Percentiles rank a stretch among this genome's conserved stretches.
Evolutionary conservation across 2,329 filamentous ascomycete species (phyloP).

Genomic region (Cladophialophora immunda): DNA sequence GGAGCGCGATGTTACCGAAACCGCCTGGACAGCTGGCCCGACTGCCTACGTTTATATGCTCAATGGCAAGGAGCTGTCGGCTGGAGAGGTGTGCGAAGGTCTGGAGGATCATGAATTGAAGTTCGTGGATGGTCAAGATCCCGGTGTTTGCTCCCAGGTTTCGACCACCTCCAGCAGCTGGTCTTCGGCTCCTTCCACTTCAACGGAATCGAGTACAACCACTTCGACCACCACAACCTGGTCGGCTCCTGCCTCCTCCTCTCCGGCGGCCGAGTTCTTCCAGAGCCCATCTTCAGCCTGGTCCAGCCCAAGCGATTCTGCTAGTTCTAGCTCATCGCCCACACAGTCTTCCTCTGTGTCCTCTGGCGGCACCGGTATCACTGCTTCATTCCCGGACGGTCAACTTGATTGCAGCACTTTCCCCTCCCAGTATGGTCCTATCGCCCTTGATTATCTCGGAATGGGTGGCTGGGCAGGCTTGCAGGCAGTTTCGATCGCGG

Average conservation of each 20-base stretch:
- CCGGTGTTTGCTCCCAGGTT: constrained; percentile 60
- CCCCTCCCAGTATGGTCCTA: constrained; percentile 81
- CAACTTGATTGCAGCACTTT: constrained; percentile 75
- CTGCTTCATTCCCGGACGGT: constrained; percentile 77
- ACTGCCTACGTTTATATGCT: constrained; percentile 77
- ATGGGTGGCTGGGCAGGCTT: constrained; percentile 82
- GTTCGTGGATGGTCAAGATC: constrained; percentile 72
- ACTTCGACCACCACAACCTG: constrained; percentile 46
- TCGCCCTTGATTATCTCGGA: constrained; percentile 73
- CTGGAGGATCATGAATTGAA: constrained; percentile 71
- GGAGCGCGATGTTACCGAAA: constrained; percentile 52
- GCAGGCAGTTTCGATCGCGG: constrained; percentile 67
- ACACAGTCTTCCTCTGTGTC: constrained; percentile 39
- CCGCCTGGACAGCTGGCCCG: constrained; percentile 63
- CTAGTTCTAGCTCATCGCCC: constrained; percentile 43
- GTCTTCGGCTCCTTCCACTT: constrained; percentile 40
- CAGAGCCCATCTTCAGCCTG: constrained; percentile 51
- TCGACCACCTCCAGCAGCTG: constrained; percentile 45
- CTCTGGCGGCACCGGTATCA: constrained; percentile 62
- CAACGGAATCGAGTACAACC: constrained; percentile 37
- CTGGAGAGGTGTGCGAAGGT: constrained; percentile 73
- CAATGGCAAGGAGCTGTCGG: constrained; percentile 68
- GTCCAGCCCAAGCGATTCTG: constrained; percentile 33
- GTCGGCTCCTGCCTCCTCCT: constrained; percentile 41
- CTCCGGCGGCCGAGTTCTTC: constrained; percentile 58